Percentiles rank a stretch among this genome's conserved stretches.
Conservation (phyloP, 2,329 filamentous ascomycete genomes). For the Fusarium camptoceras region DNA sequence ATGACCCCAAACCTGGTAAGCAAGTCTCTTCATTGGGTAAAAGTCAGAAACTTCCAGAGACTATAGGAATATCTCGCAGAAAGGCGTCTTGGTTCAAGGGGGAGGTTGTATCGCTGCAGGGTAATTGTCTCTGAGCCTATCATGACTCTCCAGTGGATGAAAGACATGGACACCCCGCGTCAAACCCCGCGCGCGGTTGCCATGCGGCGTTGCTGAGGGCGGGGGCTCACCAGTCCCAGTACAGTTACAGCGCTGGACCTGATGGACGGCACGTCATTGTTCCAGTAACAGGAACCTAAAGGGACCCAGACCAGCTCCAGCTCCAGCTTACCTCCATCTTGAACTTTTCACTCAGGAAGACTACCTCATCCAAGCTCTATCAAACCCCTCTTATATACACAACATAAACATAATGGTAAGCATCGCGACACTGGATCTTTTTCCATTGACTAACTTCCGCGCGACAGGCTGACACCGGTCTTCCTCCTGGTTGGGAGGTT, state of each 20-base stretch:
- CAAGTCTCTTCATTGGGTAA: slow-evolving; percentile 17
- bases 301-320: slow-evolving; percentile 24
- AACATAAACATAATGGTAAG: slow-evolving; percentile 33
- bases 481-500: slow-evolving; percentile 92
- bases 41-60: neutral
- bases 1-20: slow-evolving; percentile 24
- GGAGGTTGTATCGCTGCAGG: slow-evolving; percentile 18
- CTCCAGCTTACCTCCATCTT: slow-evolving; percentile 34
- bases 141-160: slow-evolving; percentile 7
- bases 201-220: slow-evolving; percentile 26
- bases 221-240: slow-evolving; percentile 3
- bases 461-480: slow-evolving; percentile 76
- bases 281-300: slow-evolving; percentile 12
- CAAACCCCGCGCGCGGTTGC: slow-evolving; percentile 36
- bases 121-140: slow-evolving; percentile 2
- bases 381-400: neutral
- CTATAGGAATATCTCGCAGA: no score
- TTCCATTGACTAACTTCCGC: slow-evolving; percentile 11
- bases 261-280: slow-evolving; percentile 41
- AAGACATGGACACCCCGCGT: slow-evolving; percentile 32
- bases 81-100: slow-evolving; percentile 7
- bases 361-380: neutral
- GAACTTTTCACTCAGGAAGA: slow-evolving; percentile 13
- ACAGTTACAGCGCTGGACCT: neutral
- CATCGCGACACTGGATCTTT: neutral